phyloP scores from a whole-genome alignment of 176 grass and related monocot species.

The Musa troglodytarum region DNA sequence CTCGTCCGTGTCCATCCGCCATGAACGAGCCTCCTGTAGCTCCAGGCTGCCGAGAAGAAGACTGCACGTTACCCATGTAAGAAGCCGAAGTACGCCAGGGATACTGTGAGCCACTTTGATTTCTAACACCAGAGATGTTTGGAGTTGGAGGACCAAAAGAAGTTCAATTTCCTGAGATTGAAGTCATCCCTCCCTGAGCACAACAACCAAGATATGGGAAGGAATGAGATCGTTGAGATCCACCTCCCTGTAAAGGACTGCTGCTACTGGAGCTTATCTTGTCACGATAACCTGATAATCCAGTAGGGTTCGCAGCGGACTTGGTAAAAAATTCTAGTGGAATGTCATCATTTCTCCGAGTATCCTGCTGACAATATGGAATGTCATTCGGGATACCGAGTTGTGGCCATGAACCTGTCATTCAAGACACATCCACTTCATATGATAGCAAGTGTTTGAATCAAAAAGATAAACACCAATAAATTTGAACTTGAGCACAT shows the following conservation, averaged over 20 bases:
- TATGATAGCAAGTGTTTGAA: not conserved
- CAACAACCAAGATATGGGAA: slow-evolving; percentile 42
- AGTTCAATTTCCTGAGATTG: slow-evolving; percentile 37
- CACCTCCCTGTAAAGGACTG: slow-evolving; percentile 29
- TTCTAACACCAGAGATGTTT: slow-evolving; percentile 20
- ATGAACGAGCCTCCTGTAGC: slow-evolving; percentile 23
- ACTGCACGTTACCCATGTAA: slow-evolving; percentile 59
- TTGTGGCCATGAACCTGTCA: slow-evolving; percentile 59
- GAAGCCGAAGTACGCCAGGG: slow-evolving; percentile 79
- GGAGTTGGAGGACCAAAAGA: slow-evolving; percentile 19
- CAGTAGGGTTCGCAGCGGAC: slow-evolving; percentile 60
- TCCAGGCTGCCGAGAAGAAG: slow-evolving; percentile 48
- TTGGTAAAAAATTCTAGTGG: slow-evolving; percentile 48
- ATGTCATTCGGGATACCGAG: slow-evolving; percentile 51
- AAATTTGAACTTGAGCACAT: not conserved
- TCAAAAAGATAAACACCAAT: slow-evolving; percentile 3
- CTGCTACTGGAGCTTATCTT: slow-evolving; percentile 29
- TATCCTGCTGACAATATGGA: too few relatives aligned
- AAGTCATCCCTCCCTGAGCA: slow-evolving; percentile 32
- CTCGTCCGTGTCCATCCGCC: slow-evolving; percentile 17
- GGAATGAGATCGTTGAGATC: slow-evolving; percentile 61
- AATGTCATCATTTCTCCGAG: slow-evolving; percentile 29
- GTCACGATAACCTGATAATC: slow-evolving; percentile 32
- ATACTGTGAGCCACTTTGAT: slow-evolving; percentile 71
- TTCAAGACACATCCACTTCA: not conserved